phyloP scores from a whole-genome alignment of 2,329 filamentous ascomycete species.

The Fusarium pininemorale region DNA sequence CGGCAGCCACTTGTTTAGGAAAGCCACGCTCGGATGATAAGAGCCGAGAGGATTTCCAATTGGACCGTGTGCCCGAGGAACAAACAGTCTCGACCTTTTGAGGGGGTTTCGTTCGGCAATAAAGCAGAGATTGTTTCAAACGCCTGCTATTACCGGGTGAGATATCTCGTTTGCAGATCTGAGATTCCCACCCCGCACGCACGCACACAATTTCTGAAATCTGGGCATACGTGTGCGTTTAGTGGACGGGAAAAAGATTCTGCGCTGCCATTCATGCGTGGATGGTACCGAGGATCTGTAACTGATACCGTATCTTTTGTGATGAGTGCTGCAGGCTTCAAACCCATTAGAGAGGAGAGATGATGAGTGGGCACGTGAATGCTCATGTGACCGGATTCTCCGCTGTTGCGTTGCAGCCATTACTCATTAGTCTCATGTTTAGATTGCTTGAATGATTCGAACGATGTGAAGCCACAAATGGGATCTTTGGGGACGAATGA shows the following conservation, averaged over 20 bases:
- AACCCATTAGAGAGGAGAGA: background rate
- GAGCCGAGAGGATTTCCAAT: conserved; percentile 13
- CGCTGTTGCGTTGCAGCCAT: background rate
- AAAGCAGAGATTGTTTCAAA: background rate
- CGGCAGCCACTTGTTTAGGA: conserved; percentile 13
- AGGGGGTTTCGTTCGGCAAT: background rate
- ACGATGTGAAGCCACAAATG: background rate
- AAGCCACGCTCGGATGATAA: conserved; percentile 1
- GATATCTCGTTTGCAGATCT: conserved; percentile 26
- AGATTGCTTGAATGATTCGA: background rate
- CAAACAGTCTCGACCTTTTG: background rate
- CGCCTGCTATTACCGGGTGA: conserved; percentile 9
- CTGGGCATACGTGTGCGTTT: background rate
- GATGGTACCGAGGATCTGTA: background rate
- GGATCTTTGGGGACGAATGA: background rate
- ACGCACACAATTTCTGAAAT: background rate
- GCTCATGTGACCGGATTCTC: background rate
- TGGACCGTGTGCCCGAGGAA: background rate
- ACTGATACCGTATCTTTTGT: background rate
- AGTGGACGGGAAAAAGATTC: background rate
- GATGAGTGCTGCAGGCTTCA: background rate
- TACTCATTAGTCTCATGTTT: background rate
- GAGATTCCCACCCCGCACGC: conserved; percentile 12
- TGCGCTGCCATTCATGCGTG: background rate
- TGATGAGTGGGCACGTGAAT: background rate